Percentiles rank a stretch among this genome's conserved stretches.
Evolutionary conservation across 148 eudicot species (phyloP).

Genomic region (Rhododendron ovatum): DNA sequence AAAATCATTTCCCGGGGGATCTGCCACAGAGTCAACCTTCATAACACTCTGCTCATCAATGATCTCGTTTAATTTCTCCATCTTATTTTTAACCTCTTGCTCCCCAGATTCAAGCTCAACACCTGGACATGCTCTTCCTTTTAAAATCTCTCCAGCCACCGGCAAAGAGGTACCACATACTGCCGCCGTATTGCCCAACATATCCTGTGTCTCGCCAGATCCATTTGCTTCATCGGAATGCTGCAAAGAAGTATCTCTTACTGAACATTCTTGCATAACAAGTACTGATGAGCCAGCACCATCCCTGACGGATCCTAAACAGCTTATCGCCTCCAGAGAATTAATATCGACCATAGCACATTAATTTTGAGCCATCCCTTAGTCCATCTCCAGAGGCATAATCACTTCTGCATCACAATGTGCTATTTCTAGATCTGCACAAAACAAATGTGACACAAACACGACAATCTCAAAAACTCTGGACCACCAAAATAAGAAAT

Average conservation of each 20-base stretch:
- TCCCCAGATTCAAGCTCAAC: conserved; percentile 1
- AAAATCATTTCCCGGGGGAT: conserved; percentile 7
- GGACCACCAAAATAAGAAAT: neutral
- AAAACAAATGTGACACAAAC: neutral
- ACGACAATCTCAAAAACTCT: neutral
- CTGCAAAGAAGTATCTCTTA: neutral
- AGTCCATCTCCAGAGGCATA: neutral
- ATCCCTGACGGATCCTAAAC: neutral
- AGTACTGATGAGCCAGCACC: neutral
- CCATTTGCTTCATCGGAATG: neutral
- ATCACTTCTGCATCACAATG: neutral
- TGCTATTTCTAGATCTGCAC: neutral
- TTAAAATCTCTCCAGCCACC: neutral
- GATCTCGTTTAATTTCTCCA: neutral
- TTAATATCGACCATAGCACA: neutral
- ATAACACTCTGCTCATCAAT: neutral
- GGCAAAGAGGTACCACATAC: neutral
- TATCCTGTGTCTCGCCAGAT: neutral
- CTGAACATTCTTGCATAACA: neutral
- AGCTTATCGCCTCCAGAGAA: neutral
- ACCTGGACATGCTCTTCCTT: neutral
- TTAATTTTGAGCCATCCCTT: neutral
- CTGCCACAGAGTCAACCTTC: conserved; percentile 4
- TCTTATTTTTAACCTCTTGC: neutral
- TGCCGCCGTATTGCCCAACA: neutral